Base-by-base conservation (phyloP, 78 protist species). In the Polysphondylium violaceum region DNA sequence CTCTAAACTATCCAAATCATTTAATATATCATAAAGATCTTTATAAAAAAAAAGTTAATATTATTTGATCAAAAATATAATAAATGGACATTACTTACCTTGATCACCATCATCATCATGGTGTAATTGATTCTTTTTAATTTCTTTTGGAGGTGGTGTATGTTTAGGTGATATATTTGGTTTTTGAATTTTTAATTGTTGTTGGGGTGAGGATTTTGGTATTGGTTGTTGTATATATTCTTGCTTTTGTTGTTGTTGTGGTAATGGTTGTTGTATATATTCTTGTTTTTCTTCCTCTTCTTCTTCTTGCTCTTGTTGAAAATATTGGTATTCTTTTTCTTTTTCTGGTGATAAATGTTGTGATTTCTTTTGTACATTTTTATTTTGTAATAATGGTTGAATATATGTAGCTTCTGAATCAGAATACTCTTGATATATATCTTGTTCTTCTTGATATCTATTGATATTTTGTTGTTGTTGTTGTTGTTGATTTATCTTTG, bases 171-270 rank as follows among this genome's bases (percentile, higher is more conserved):
- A 31, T 23, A 23, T 27, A 60, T 27, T 60, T 61, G 19, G 69
- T 61, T 29, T 61, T 19, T 2, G 19, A 27, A 27, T 61, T 11
- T 6, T 61, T 31, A 38, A 11, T 12, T 7, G 7, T 6, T 19
- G 14, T 6, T 19, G 40, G 29, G 19, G 19, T 61, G 40, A 25
- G 11, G 11, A 11, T 61, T 27, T 27, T 36, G 51, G 53, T 36
- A 27, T 4, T 23, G 27, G 38, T 29, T 50, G 58, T 3, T 44
- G 60, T 38, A 3, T 47, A 25, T 25, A 1, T 44, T 74, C 19
- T 38, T 75, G 83, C n/a, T 74, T 31, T 19, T 33, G 67, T 74
- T 55, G 61, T 19, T 55, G 1, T 33, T 55, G 55, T 47, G 19
- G 64, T 74, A 43, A 2, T 11, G 17, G 77, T 72, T 43, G 16